Evolutionary conservation across 73 alveolate genomes (phyloP), one percentile per base, ranked within the genome.

Genomic region (Tetrahymena borealis): DNA sequence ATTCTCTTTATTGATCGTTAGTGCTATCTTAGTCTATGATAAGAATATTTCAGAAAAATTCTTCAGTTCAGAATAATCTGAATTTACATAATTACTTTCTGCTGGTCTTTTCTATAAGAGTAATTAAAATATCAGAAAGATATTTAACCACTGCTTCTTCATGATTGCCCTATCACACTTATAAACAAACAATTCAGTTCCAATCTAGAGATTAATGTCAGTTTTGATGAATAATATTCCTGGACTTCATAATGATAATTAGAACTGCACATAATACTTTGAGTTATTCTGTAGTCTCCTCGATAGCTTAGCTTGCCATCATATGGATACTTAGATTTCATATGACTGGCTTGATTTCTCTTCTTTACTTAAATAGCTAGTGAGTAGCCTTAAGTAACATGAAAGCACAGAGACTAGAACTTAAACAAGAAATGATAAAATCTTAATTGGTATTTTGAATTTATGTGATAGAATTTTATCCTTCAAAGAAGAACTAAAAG

Each of bases 271-370:
- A n/a, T 91, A 94, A 40, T 94, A 41, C 85, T 94, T 91, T 91
- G 97, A 94, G 41, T 40, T 94, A 42, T 79, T 94, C 77, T 91
- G 97, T 90, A 31, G 90, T 92, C 40, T 94, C 18, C 40, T 94
- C 20, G 97, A 94, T 60, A 60, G 85, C 39, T 60, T 79, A 32
- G 93, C 95, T 0, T 93, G 40, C 33, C 93, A 93, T 11, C 38
- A 39, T 16, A 92, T 79, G 6, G 95, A 93, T 18, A 60, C 85
- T 24, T 60, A 32, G n/a, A 35, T 91, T 24, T 77, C 96, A 33
- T 37, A 90, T n/a, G 91, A 94, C 11, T 92, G 92, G 35, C 36
- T 91, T 11, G 97, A 94, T 79, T 94, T 77, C 39, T 32, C 90
- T 39, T 33, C 85, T 78, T 60, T 94, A 15, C 78, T 92, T 16